Conservation (phyloP, 192 early-diverging fungal species). For the Coemansia sp. region DNA sequence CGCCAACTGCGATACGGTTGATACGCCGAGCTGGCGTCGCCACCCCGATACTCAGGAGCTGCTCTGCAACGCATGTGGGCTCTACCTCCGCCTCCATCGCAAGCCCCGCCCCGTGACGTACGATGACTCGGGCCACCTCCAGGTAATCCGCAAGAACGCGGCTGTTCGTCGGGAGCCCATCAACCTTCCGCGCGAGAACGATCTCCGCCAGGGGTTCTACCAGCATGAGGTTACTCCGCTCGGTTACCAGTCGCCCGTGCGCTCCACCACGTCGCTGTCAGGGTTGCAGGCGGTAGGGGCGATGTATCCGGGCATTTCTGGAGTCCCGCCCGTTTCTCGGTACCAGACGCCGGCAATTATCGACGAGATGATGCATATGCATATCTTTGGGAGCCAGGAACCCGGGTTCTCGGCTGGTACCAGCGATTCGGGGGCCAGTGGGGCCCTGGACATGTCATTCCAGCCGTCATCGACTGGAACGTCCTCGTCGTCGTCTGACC, state of each 20-base stretch:
- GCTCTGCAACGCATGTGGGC: constrained; percentile 63
- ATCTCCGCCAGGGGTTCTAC: too few relatives aligned
- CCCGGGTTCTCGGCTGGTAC: too few relatives aligned
- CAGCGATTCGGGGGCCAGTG: too few relatives aligned
- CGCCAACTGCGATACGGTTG: constrained; percentile 55
- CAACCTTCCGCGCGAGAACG: too few relatives aligned
- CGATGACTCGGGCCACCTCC: constrained; percentile 29
- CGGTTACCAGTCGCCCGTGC: too few relatives aligned
- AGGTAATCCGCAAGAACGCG: constrained; percentile 44
- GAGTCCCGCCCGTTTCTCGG: not conserved
- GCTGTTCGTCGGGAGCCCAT: constrained; percentile 40
- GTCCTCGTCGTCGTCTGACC: too few relatives aligned
- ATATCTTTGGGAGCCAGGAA: not conserved
- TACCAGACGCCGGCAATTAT: not conserved
- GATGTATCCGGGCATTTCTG: too few relatives aligned
- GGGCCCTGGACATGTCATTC: too few relatives aligned
- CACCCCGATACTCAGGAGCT: constrained; percentile 56
- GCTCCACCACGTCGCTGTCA: too few relatives aligned
- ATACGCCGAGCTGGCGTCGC: constrained; percentile 61
- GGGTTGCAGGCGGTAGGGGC: too few relatives aligned
- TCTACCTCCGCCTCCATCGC: constrained; percentile 36
- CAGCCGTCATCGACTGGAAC: too few relatives aligned
- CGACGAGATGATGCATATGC: constrained; percentile 6
- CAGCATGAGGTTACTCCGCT: too few relatives aligned
- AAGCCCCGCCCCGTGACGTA: constrained; percentile 32